phyloP scores from a whole-genome alignment of 2,329 filamentous ascomycete genomes.

The Neofusicoccum laricinum region DNA sequence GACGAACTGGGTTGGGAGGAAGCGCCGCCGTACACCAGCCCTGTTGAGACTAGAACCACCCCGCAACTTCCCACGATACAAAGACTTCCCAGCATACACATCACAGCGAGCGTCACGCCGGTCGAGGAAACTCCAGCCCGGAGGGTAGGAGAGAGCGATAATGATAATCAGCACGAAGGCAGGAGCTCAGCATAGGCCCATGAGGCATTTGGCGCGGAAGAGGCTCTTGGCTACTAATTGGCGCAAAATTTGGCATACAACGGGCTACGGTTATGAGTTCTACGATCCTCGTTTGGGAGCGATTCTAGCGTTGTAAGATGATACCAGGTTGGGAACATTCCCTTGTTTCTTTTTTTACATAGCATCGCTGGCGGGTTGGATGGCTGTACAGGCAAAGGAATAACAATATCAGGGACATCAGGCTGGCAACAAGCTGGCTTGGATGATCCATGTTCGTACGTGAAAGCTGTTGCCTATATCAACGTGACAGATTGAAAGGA shows the following conservation, averaged over 20 bases:
- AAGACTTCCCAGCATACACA: constrained; percentile 15
- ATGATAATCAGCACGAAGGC: neutral
- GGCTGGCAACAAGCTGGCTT: neutral
- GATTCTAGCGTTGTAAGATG: constrained; percentile 14
- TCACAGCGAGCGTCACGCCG: constrained; percentile 9
- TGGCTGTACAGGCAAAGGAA: neutral
- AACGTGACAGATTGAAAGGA: neutral
- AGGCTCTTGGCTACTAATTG: neutral
- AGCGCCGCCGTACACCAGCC: constrained; percentile 49
- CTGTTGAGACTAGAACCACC: constrained; percentile 23
- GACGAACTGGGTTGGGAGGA: constrained; percentile 36
- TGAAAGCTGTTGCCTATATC: neutral
- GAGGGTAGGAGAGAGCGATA: neutral
- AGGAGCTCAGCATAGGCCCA: neutral
- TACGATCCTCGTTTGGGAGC: constrained; percentile 6
- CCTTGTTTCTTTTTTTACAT: constrained; percentile 8
- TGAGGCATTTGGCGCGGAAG: neutral
- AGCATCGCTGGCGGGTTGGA: neutral
- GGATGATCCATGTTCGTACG: neutral
- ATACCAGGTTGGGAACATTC: constrained; percentile 12
- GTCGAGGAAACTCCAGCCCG: constrained; percentile 11
- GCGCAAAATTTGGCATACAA: constrained; percentile 7
- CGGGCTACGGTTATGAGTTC: constrained; percentile 7
- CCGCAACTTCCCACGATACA: constrained; percentile 3
- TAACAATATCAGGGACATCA: neutral